A percentile compares a stretch with the other conserved stretches of the same genome.
Evolutionary conservation across 768 basidiomycete genomes (phyloP).

Genomic region (Clitopilus hobsonii): DNA sequence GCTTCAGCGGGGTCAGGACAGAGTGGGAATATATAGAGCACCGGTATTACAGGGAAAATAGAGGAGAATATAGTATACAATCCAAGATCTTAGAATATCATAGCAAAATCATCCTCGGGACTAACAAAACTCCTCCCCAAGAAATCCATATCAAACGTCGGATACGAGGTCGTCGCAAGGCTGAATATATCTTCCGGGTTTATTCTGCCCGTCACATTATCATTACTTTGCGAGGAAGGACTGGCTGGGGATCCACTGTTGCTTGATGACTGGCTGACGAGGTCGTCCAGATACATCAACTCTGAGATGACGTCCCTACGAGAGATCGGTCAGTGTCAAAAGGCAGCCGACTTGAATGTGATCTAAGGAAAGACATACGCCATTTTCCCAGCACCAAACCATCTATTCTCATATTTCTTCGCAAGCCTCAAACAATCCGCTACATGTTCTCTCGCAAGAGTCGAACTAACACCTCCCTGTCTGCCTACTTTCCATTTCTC

Average conservation of each 20-base stretch:
- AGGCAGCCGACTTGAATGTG: no score
- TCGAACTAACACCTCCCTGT: no score
- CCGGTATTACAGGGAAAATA: no score
- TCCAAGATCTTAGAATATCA: background rate
- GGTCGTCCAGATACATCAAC: background rate
- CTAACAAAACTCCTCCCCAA: background rate
- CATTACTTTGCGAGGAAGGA: background rate
- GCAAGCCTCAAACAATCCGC: background rate
- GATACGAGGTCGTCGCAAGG: no score
- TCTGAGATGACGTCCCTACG: background rate
- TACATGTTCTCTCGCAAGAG: background rate
- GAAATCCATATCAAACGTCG: background rate
- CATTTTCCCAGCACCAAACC: no score
- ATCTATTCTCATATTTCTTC: background rate
- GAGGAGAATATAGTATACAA: no score
- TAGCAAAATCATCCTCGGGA: background rate
- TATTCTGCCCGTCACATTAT: background rate
- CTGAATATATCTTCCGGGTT: background rate
- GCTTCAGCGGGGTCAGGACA: no score
- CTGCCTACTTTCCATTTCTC: background rate
- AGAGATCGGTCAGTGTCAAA: background rate
- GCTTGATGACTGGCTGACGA: background rate
- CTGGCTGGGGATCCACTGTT: background rate
- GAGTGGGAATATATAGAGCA: no score
- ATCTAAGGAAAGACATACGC: no score